Conservation (phyloP, 345 rosid species). For the Anacardium occidentale region DNA sequence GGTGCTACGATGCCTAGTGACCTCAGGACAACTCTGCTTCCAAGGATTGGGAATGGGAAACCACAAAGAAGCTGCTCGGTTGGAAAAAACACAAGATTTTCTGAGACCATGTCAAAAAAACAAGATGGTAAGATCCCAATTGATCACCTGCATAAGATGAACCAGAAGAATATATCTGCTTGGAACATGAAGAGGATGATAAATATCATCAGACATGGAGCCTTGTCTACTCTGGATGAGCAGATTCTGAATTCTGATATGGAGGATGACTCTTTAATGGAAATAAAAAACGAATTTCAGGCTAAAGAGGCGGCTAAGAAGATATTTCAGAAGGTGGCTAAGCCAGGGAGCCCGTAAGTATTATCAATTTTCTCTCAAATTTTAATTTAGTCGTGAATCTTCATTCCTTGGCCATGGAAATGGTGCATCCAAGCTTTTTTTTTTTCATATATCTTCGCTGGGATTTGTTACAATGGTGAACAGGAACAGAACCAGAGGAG, state of each 20-base stretch:
- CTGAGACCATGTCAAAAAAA: constrained; percentile 13
- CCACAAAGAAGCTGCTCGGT: constrained; percentile 8
- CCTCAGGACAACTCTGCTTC: constrained; percentile 25
- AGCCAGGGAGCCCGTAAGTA: constrained; percentile 41
- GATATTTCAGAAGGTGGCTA: constrained; percentile 47
- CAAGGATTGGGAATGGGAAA: constrained; percentile 4
- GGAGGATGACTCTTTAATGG: constrained; percentile 37
- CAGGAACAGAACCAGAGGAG: too few relatives aligned
- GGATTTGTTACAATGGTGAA: too few relatives aligned
- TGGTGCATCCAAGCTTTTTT: too few relatives aligned
- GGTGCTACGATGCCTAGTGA: neutral
- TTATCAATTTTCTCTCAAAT: neutral
- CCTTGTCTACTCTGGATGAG: constrained; percentile 49
- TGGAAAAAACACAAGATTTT: constrained; percentile 20
- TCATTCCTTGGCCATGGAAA: too few relatives aligned
- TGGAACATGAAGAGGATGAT: constrained; percentile 50
- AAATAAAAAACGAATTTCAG: constrained; percentile 34
- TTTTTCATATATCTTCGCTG: too few relatives aligned
- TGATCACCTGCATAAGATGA: constrained; percentile 40
- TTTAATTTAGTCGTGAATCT: neutral
- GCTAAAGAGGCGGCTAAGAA: constrained; percentile 46
- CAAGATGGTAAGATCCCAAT: constrained; percentile 28
- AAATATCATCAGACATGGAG: constrained; percentile 30
- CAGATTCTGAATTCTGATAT: constrained; percentile 39
- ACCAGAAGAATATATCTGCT: constrained; percentile 39